Conservation (phyloP, 495 filamentous ascomycete genomes). For the Neurospora terricola region DNA sequence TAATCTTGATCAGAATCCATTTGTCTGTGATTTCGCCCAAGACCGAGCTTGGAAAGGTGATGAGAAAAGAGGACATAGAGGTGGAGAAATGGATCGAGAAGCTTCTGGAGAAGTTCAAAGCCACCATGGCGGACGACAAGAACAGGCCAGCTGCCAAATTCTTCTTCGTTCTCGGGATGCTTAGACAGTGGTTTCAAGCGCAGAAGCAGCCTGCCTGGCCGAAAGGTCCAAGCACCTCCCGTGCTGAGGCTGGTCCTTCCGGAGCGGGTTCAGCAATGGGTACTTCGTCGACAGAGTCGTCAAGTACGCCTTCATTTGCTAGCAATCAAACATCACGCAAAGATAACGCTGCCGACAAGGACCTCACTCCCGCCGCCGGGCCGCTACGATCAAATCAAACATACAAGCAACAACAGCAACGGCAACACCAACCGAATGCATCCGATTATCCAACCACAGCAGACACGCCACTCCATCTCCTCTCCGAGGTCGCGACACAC, state of each 20-base stretch:
- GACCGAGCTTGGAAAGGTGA: slow-evolving; percentile 64
- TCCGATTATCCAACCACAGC: slow-evolving; percentile 20
- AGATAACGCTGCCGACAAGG: slow-evolving; percentile 3
- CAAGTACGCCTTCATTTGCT: not conserved
- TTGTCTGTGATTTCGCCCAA: slow-evolving; percentile 60
- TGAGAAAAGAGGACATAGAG: slow-evolving; percentile 62
- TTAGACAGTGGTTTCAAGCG: slow-evolving; percentile 61
- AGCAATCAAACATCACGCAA: slow-evolving; percentile 6
- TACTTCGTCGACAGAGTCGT: not conserved
- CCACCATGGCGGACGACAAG: slow-evolving; percentile 51
- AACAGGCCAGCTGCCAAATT: slow-evolving; percentile 69
- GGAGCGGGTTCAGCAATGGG: slow-evolving; percentile 10
- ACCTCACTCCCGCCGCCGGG: slow-evolving; percentile 1
- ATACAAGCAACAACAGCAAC: slow-evolving; percentile 15
- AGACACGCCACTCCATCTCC: slow-evolving; percentile 51
- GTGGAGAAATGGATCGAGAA: slow-evolving; percentile 65
- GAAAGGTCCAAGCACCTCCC: not conserved
- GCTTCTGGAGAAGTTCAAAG: slow-evolving; percentile 55
- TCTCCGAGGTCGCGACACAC: slow-evolving; percentile 59
- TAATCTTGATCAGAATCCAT: slow-evolving; percentile 85
- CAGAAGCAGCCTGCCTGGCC: slow-evolving; percentile 19
- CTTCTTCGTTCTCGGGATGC: slow-evolving; percentile 59
- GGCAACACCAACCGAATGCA: slow-evolving; percentile 5
- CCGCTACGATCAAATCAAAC: not conserved
- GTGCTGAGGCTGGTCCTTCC: not conserved